These are phyloP conservation scores for Barnettozyma californica DNA, from an alignment of 805 yeast genomes.

Conservation along the genomic window DNA sequence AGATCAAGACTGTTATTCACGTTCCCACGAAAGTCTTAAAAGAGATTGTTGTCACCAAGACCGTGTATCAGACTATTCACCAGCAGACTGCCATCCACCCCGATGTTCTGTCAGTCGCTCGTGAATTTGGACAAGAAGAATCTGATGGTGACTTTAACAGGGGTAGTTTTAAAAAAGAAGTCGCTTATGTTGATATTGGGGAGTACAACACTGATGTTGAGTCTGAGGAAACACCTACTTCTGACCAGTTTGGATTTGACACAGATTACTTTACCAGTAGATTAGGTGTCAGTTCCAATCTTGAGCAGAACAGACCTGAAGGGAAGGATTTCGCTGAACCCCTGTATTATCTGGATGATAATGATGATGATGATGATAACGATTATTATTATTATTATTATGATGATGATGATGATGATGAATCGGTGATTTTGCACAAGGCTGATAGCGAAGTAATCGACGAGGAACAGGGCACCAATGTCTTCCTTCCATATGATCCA, in stretches of 20 bases:
- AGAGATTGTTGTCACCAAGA: slow-evolving; percentile 2
- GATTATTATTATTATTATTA: too few species aligned
- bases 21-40: not conserved
- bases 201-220: not conserved
- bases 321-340: slow-evolving; percentile 2
- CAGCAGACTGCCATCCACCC: not conserved
- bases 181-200: not conserved
- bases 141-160: not conserved
- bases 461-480: not conserved
- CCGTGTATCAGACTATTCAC: not conserved
- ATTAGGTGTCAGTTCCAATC: not conserved
- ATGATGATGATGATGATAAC: too few species aligned
- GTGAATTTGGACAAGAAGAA: not conserved
- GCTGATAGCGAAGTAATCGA: not conserved
- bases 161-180: not conserved
- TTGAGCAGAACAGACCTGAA: slow-evolving; percentile 4
- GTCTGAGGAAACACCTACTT: not conserved
- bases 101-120: not conserved
- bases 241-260: slow-evolving; percentile 8
- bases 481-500: slow-evolving; percentile 1
- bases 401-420: not conserved
- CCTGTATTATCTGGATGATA: not conserved
- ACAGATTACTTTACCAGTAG: slow-evolving; percentile 9
- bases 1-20: slow-evolving; percentile 10
- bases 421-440: not conserved